Evolutionary conservation across 2,329 filamentous ascomycete genomes (phyloP), one percentile per base, ranked within the genome.

Genomic region (Fusarium brachygibbosum): DNA sequence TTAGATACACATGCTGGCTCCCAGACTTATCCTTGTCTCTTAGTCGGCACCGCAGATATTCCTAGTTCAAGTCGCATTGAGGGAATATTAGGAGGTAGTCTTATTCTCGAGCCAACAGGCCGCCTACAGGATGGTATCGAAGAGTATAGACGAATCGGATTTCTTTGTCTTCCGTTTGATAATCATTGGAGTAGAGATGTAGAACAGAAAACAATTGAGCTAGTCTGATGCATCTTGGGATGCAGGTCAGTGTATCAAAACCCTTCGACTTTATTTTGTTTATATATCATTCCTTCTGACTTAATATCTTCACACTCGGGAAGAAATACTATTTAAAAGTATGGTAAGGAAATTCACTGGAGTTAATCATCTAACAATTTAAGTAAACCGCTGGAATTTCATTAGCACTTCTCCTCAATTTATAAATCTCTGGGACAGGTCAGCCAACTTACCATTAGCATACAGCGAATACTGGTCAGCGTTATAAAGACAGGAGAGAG

Each of bases 381-480:
- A 29, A 12, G 11, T 29, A 29, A 12, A 29, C 29, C 29, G 29
- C 29, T 29, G 9, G 9, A 29, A 10, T 10, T 10, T 3, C 9
- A 29, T 29, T 29, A 29, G 29, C 9, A 25, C 5, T 6, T 29
- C 9, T 29, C 9, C 9, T 12, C 9, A 29, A 29, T 3, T 10
- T 12, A 8, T 3, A 29, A 12, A 29, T 12, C 5, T 29, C 29
- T 12, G 29, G 29, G 11, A 25, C 23, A 25, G 23, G 23, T 6
- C 11, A 29, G 29, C 3, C 9, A 29, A 25, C 66, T 64, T 58
- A 68, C 68, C 69, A 25, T 60, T 71, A 2, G 68, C 66, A n/a
- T 72, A 72, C 4, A 72, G 23, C 2, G 66, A 58, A 41, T 72
- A 72, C 1, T 32, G 51, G 23, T 69, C 69, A 14, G 69, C 69